Evolutionary conservation across 108 stramenopile genomes (phyloP).

Genomic region (Skeletonema tropicum): DNA sequence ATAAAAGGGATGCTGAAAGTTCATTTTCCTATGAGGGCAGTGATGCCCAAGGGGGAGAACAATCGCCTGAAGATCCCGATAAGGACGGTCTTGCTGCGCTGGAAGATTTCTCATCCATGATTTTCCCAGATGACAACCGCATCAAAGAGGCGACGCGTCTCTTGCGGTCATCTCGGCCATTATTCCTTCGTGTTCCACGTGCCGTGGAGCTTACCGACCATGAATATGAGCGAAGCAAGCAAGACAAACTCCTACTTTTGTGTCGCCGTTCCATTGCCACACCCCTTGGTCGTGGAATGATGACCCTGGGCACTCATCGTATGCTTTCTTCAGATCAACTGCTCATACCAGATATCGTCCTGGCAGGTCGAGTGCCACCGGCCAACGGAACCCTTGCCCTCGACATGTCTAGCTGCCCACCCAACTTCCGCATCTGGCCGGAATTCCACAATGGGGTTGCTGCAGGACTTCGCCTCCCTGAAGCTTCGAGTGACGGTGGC

Average conservation of each 20-base stretch:
- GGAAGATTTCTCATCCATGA: conserved; percentile 80
- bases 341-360: conserved; percentile 85
- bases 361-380: conserved; percentile 92
- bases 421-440: conserved; percentile 91
- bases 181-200: conserved; percentile 80
- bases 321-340: conserved; percentile 84
- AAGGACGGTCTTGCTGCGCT: conserved; percentile 80
- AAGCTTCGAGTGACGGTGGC: conserved; percentile 27
- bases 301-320: conserved; percentile 91
- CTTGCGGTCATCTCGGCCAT: conserved; percentile 87
- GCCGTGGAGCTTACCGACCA: conserved; percentile 89
- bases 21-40: conserved; percentile 10
- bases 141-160: conserved; percentile 89
- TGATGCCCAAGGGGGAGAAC: background rate
- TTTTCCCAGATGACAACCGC: conserved; percentile 90
- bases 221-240: conserved; percentile 87
- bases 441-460: conserved; percentile 99
- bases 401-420: conserved; percentile 65
- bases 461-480: conserved; percentile 87
- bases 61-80: conserved; percentile 55
- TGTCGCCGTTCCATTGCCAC: conserved; percentile 87
- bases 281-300: conserved; percentile 94
- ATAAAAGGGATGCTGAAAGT: conserved; percentile 1
- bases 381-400: conserved; percentile 84
- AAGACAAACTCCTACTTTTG: conserved; percentile 82